Conservation (phyloP, 192 early-diverging fungal genomes). For the Phycomyces nitens region DNA sequence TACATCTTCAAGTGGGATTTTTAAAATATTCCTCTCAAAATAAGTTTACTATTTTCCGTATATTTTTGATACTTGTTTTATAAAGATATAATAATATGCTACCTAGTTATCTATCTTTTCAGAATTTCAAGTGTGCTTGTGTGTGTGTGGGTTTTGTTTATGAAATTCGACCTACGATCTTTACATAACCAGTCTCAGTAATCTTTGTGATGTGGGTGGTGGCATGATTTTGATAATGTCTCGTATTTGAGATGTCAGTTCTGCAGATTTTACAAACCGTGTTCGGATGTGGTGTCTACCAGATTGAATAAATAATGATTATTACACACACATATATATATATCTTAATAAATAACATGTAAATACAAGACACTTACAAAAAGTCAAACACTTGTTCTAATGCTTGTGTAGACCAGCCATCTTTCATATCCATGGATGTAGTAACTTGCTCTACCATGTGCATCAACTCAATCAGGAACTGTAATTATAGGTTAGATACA, state of each 20-base stretch:
- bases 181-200: slow-evolving; percentile 33
- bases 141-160: too few species aligned
- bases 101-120: too few species aligned
- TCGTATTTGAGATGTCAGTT: slow-evolving; percentile 27
- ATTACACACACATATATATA: neutral
- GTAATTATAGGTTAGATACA: neutral
- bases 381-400: slow-evolving; percentile 51
- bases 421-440: slow-evolving; percentile 35
- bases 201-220: slow-evolving; percentile 28
- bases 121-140: too few species aligned
- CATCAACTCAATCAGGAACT: slow-evolving; percentile 44
- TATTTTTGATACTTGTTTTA: too few species aligned
- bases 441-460: slow-evolving; percentile 46
- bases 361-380: slow-evolving; percentile 46
- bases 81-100: too few species aligned
- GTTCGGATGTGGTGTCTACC: slow-evolving; percentile 44
- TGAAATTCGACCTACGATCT: neutral
- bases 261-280: slow-evolving; percentile 44
- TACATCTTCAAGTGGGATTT: too few species aligned
- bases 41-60: too few species aligned
- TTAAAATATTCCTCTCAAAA: too few species aligned
- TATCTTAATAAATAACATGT: too few species aligned
- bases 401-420: slow-evolving; percentile 39
- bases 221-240: slow-evolving; percentile 37
- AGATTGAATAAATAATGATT: neutral